Base-by-base conservation (phyloP, 768 basidiomycete genomes). In the Amanita exitialis region DNA sequence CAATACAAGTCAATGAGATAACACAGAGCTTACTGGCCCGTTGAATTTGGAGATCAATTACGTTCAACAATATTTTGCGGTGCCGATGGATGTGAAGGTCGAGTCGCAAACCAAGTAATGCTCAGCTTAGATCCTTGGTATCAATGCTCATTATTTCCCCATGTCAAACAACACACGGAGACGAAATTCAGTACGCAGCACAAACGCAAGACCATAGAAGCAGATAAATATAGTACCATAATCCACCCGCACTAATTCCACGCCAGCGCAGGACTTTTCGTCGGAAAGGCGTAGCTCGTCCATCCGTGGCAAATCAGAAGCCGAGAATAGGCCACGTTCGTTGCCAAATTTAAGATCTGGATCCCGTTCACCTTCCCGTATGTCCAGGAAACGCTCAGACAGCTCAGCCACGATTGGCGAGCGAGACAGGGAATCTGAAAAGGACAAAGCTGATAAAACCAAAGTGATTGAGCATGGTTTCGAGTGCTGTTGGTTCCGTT, bases 1-100 rank as follows among this genome's bases (percentile, higher is more conserved):
- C 73, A 0, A 85, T 96, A 44, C 87, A 90, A 60, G 83, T 89
- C 55, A 81, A 83, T 47, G 91, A 95, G 60, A 70, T 79, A 23
- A 67, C 72, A 25, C 86, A 91, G 57, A 86, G 37, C 70, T 96
- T 28, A 78, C 79, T 2, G 64, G 68, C 4, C 78, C 94, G 59
- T 68, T 96, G 30, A 83, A 92, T 44, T 66, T 79, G 10, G 84
- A 95, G 57, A 65, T 85, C 42, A 80, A 80, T 46, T 94, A 82
- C 57, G 83, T 82, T 15, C 76, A 78, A 54, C 77, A 85, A 53
- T 87, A 89, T 59, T 65, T 82, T 15, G 80, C 83, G 15, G 77
- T 87, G 8, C 64, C 95, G 58, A 73, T 76, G 41, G 86, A 89
- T 28, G 77, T 83, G 44, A 82, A 78, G 59, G 66, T 69, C 0